Evolutionary conservation across 441 rosid genomes (phyloP).

Genomic region (Croton setiger): DNA sequence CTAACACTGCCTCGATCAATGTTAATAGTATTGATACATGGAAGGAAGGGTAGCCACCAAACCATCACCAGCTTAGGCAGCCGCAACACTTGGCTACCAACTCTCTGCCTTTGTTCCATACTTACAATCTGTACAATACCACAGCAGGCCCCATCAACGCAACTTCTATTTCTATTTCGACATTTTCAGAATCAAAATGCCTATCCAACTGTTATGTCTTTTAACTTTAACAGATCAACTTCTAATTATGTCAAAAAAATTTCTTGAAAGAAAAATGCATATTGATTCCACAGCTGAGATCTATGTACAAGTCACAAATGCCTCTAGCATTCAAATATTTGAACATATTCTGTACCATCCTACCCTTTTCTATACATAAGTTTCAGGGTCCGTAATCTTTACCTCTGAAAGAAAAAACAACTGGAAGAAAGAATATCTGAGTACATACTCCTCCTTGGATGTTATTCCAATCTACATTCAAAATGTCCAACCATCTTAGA

Average conservation of each 20-base stretch:
- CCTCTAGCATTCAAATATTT: conserved; percentile 19
- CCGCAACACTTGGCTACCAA: no score
- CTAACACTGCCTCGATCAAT: no score
- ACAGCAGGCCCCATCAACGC: no score
- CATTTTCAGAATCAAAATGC: no score
- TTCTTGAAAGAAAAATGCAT: not conserved
- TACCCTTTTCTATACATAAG: conserved; percentile 28
- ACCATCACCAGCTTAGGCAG: no score
- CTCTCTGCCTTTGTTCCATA: no score
- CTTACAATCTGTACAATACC: no score
- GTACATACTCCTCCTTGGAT: conserved; percentile 7
- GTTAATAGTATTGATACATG: no score
- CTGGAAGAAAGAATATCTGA: conserved; percentile 15
- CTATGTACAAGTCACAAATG: conserved; percentile 29
- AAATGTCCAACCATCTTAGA: conserved; percentile 14
- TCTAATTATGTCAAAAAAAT: conserved; percentile 6
- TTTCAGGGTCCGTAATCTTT: conserved; percentile 11
- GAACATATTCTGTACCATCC: conserved; percentile 22
- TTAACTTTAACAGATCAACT: not conserved
- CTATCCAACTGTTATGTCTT: no score
- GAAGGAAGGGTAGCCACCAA: no score
- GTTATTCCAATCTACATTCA: conserved; percentile 3
- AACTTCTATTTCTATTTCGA: no score
- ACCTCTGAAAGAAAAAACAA: conserved; percentile 11
- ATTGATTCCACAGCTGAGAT: conserved; percentile 17